Percentiles rank a stretch among this genome's conserved stretches.
These are phyloP conservation scores for Aureobasidium sp. DNA, from an alignment of 2,329 filamentous ascomycete species.

Conservation along the genomic window DNA sequence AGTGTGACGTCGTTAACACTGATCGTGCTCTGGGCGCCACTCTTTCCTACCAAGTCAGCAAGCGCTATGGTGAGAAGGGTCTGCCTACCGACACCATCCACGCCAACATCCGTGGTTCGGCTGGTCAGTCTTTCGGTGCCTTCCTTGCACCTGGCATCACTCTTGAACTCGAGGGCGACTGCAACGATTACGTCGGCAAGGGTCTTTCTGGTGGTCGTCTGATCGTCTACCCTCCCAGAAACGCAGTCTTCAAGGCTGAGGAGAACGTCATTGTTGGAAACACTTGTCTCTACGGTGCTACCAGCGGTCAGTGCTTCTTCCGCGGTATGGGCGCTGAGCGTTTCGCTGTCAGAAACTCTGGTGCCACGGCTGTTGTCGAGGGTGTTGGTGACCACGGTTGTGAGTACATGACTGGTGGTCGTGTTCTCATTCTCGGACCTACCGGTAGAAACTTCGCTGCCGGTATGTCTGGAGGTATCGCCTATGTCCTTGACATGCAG, in stretches of 20 bases:
- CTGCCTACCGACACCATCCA: slow-evolving; percentile 90
- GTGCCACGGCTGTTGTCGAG: slow-evolving; percentile 91
- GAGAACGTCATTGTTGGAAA: slow-evolving; percentile 94
- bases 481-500: slow-evolving; percentile 85
- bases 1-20: slow-evolving; percentile 94
- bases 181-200: slow-evolving; percentile 97
- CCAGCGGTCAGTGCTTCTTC: slow-evolving; percentile 89
- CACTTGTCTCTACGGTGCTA: slow-evolving; percentile 91
- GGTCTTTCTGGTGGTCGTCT: slow-evolving; percentile 86
- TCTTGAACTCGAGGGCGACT: slow-evolving; percentile 87
- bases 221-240: slow-evolving; percentile 86
- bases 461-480: slow-evolving; percentile 97
- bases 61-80: slow-evolving; percentile 81
- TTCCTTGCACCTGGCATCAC: slow-evolving; percentile 91
- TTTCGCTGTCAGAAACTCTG: slow-evolving; percentile 94
- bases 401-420: slow-evolving; percentile 98
- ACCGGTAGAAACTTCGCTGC: slow-evolving; percentile 96
- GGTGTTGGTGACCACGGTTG: slow-evolving; percentile 94
- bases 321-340: slow-evolving; percentile 92
- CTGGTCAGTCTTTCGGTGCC: slow-evolving; percentile 92
- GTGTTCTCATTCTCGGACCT: slow-evolving; percentile 75
- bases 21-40: slow-evolving; percentile 91
- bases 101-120: slow-evolving; percentile 92
- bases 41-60: slow-evolving; percentile 91
- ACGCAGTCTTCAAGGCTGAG: slow-evolving; percentile 89